Evolutionary conservation across 768 basidiomycete species (phyloP), one percentile per base, ranked within the genome.

Genomic region (Mycena galericulata): DNA sequence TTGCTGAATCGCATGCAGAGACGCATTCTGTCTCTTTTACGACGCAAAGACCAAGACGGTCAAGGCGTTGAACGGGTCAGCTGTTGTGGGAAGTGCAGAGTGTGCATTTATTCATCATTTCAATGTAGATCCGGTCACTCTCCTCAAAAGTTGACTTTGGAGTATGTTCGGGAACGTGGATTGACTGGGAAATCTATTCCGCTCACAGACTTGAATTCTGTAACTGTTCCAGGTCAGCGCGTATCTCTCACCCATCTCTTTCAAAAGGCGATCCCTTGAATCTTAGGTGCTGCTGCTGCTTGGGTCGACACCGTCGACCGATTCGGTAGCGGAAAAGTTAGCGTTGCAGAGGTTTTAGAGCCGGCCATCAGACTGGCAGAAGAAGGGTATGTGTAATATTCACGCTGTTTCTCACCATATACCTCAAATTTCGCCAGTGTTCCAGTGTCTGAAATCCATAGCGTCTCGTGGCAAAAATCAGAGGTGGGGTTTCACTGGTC

Each of bases 301-400:
- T 99, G 97, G 97, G 84, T 94, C 20, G 98, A 98, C 78, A 93
- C 96, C 0, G 85, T 98, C 36, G 88, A 93, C 67, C 82, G 83
- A 41, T 89, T 98, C 60, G 97, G 97, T 20, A 94, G 90, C 69
- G 92, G 94, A 12, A 89, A 87, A 17, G 75, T 88, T 17, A 79
- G 82, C 45, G 72, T 85, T 50, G 87, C 86, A 4, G 94, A 98
- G 18, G 85, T 96, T 32, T 84, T 99, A 27, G 92, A 82, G 27
- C 98, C 98, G 61, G 98, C 97, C 2, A 98, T 98, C 64, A 84
- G 91, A 43, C 82, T 99, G 60, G 98, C 97, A 9, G 94, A 97
- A 77, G 92, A 95, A 79, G 95, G 98, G 96, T 92, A 73, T n/a
- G n/a, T n/a, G n/a, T 40, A 30, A 15, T 43, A 12, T 45, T 43